Base-by-base conservation (phyloP, 768 basidiomycete species). In the Collybia sp. region DNA sequence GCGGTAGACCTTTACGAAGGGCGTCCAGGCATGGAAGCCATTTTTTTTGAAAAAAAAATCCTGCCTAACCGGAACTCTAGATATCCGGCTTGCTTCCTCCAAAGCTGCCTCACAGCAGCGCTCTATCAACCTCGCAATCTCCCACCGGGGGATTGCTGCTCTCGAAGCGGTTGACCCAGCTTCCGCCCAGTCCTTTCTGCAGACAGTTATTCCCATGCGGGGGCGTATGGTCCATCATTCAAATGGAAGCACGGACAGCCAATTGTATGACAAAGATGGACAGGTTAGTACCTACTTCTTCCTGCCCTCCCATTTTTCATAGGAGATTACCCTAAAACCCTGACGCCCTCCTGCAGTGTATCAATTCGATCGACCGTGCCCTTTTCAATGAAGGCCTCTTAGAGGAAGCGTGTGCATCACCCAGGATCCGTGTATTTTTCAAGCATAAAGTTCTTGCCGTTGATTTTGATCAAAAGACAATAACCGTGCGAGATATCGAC, bases 101-200 rank as follows among this genome's bases (percentile, higher is more conserved):
- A 84, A 79, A 62, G 73, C 74, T 38, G 73, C 69, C 45, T 67
- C 76, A 20, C 79, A 82, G 58, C 87, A 89, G 60, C 81, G 95
- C 47, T 96, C 93, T 46, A 96, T 98, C 67, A 98, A 98, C 69
- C 75, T 98, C 45, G 94, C 93, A 19, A 91, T 98, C 48, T 97
- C 94, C 15, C 83, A 92, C 47, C 83, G 95, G 37, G 95, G 94
- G 52, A 85, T 98, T 46, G 82, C 85, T 57, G 95, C 94, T 37
- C 71, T 98, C 39, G 75, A 84, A 56, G 80, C 83, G 44, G 78
- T 99, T 52, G 88, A 94, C 67, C 71, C 81, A 35, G 76, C 71
- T 32, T 69, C 81, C 52, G 80, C 87, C 18, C 73, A 80, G 44
- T 73, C 82, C 50, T 86, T 94, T 58, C 65, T 95, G 56, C 69